phyloP scores from a whole-genome alignment of 164 flowering plant genomes.

The Houttuynia cordata region DNA sequence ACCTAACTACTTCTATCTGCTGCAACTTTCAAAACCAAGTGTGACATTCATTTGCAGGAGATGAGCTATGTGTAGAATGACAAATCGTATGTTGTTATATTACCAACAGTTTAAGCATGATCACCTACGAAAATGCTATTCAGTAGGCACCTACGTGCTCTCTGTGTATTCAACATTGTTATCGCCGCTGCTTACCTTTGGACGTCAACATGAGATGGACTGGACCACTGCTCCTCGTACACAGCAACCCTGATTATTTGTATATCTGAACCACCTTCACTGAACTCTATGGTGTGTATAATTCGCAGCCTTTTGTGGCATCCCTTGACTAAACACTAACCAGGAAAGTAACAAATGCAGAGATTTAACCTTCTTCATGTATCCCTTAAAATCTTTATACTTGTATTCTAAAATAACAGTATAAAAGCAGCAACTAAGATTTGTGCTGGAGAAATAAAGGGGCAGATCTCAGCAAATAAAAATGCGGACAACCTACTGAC shows the following conservation, averaged over 20 bases:
- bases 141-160: too few species aligned
- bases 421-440: too few species aligned
- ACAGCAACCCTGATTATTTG: conserved; percentile 88
- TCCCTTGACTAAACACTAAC: conserved; percentile 90
- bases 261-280: conserved; percentile 75
- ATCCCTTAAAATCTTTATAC: neutral
- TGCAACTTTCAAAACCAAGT: too few species aligned
- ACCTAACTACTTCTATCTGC: too few species aligned
- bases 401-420: neutral
- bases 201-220: conserved; percentile 45
- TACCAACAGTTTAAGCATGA: too few species aligned
- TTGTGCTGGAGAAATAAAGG: too few species aligned
- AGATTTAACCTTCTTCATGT: neutral
- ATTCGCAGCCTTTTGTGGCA: conserved; percentile 90
- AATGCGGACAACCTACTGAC: too few species aligned
- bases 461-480: too few species aligned
- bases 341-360: conserved; percentile 1
- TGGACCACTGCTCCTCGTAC: conserved; percentile 84
- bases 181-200: conserved; percentile 33
- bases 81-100: too few species aligned
- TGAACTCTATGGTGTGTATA: conserved; percentile 86
- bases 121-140: too few species aligned
- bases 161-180: neutral
- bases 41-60: too few species aligned
- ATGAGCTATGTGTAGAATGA: too few species aligned